A percentile compares a stretch with the other conserved stretches of the same genome.
These are phyloP conservation scores for Yamadazyma philogaea DNA, from an alignment of 805 yeast genomes.

Conservation along the genomic window DNA sequence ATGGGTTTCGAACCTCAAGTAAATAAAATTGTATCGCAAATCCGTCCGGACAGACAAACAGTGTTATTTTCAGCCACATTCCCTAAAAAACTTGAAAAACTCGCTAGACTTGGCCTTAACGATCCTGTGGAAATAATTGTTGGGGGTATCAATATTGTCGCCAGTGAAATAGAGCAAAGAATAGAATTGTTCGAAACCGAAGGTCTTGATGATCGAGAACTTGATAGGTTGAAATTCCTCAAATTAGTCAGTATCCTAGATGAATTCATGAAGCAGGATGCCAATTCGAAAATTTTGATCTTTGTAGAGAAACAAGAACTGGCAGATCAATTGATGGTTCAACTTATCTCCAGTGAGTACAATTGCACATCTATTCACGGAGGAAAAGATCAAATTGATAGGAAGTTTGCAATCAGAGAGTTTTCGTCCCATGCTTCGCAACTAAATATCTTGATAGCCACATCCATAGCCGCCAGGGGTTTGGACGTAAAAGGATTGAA, in stretches of 20 bases:
- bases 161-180: constrained; percentile 71
- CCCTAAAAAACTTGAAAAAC: constrained; percentile 70
- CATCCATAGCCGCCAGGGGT: constrained; percentile 94
- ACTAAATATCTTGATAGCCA: constrained; percentile 72
- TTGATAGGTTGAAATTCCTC: constrained; percentile 45
- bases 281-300: constrained; percentile 57
- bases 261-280: constrained; percentile 28
- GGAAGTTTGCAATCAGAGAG: constrained; percentile 69
- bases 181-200: constrained; percentile 53
- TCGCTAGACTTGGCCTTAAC: constrained; percentile 63
- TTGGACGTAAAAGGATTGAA: constrained; percentile 85
- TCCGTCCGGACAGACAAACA: constrained; percentile 84
- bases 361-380: constrained; percentile 79
- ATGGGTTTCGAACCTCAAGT: constrained; percentile 97
- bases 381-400: constrained; percentile 82
- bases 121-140: constrained; percentile 75
- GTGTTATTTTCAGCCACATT: constrained; percentile 94
- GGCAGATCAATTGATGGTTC: constrained; percentile 68
- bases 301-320: constrained; percentile 87
- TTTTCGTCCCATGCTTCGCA: constrained; percentile 55
- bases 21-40: constrained; percentile 66
- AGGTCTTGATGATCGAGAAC: constrained; percentile 43
- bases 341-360: constrained; percentile 51
- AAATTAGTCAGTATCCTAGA: constrained; percentile 57
- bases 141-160: constrained; percentile 78